Conservation (phyloP, 1,284 basidiomycete species). For the Cryptococcus sp. region DNA sequence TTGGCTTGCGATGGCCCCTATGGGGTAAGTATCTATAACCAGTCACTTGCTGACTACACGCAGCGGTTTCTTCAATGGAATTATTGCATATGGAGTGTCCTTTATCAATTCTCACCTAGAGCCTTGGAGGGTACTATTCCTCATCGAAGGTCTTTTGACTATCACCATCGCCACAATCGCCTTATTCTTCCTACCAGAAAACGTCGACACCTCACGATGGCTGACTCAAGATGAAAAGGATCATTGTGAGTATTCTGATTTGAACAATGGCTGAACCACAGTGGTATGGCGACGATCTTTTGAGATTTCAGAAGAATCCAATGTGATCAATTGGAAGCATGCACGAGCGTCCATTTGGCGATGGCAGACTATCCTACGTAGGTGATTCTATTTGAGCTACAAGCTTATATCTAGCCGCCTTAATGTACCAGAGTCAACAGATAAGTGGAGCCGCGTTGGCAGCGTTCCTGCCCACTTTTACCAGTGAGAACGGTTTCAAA, state of each 20-base stretch:
- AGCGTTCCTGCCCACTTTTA: background rate
- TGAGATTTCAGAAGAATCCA: constrained; percentile 2
- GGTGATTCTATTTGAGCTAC: background rate
- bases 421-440: background rate
- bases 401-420: background rate
- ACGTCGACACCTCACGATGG: constrained; percentile 1
- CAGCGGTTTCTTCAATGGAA: constrained; percentile 14
- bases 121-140: constrained; percentile 8
- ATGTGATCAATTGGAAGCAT: constrained; percentile 1
- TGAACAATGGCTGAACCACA: background rate
- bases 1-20: background rate
- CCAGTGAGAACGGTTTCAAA: background rate
- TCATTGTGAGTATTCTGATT: constrained; percentile 2
- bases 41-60: background rate
- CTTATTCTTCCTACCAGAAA: constrained; percentile 59
- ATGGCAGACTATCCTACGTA: background rate
- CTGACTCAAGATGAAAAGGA: constrained; percentile 7
- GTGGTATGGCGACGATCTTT: constrained; percentile 1
- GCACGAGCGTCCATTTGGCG: background rate
- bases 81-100: constrained; percentile 16
- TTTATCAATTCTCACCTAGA: constrained; percentile 16
- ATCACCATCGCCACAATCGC: constrained; percentile 62
- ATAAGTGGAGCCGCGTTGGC: background rate
- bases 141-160: constrained; percentile 29
- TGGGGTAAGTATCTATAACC: background rate